These are phyloP conservation scores for Monosporascus sp. DNA, from an alignment of 2,329 filamentous ascomycete species.

Conservation along the genomic window DNA sequence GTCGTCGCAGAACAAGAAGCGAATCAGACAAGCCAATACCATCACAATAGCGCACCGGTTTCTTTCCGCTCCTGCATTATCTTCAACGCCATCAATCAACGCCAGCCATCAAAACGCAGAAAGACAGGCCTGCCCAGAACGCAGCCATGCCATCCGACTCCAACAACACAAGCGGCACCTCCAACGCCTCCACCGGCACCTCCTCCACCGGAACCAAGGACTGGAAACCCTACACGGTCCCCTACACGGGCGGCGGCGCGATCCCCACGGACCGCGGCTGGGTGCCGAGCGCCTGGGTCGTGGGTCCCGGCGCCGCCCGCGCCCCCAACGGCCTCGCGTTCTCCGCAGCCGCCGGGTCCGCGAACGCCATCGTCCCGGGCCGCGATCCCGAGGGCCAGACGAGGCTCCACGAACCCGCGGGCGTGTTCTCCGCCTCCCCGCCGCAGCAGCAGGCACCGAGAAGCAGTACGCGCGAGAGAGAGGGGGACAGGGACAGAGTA, in stretches of 20 bases:
- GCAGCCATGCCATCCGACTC: conserved; percentile 7
- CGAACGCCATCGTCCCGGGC: neutral
- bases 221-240: conserved; percentile 21
- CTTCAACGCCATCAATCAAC: conserved; percentile 1
- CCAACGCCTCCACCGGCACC: neutral
- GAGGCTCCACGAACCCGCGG: neutral
- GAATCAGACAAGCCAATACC: too few species aligned
- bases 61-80: neutral
- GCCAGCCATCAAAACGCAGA: neutral
- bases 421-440: neutral
- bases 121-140: neutral
- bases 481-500: too few species aligned
- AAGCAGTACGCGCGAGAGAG: neutral
- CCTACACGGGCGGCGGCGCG: conserved; percentile 20
- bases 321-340: conserved; percentile 8
- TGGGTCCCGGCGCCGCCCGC: conserved; percentile 3
- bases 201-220: conserved; percentile 3
- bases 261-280: conserved; percentile 11
- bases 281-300: neutral
- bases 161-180: neutral
- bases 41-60: too few species aligned
- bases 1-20: too few species aligned
- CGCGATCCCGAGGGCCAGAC: neutral
- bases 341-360: neutral
- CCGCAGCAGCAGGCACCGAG: neutral